These are phyloP conservation scores for Trametes hirsuta DNA, from an alignment of 1,284 basidiomycete genomes.

Conservation along the genomic window DNA sequence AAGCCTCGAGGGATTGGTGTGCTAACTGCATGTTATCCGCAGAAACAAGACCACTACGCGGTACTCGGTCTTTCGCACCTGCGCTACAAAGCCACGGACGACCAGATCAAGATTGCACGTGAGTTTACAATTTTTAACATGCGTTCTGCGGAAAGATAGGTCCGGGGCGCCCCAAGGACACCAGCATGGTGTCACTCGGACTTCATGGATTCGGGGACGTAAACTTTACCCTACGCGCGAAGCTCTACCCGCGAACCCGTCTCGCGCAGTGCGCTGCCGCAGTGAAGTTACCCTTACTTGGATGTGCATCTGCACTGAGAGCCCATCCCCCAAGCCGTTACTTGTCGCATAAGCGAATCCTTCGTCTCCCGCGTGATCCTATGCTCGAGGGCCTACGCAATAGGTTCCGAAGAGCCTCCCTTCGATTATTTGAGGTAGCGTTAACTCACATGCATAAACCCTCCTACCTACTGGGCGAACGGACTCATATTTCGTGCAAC, in stretches of 20 bases:
- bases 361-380: neutral
- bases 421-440: no score
- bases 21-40: neutral
- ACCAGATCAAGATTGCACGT: constrained; percentile 98
- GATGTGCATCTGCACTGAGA: neutral
- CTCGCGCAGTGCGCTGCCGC: neutral
- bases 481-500: neutral
- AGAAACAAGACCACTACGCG: constrained; percentile 99
- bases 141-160: neutral
- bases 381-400: neutral
- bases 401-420: neutral
- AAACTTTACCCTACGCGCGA: neutral
- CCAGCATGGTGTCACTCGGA: no score
- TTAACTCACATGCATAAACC: neutral
- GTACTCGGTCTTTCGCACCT: constrained; percentile 93
- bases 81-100: constrained; percentile 85
- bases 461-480: neutral
- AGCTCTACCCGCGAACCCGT: neutral
- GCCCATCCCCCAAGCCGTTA: neutral
- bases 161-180: neutral
- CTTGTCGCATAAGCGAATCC: neutral
- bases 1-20: no score
- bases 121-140: constrained; percentile 39
- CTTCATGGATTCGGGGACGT: neutral
- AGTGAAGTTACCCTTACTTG: neutral